phyloP scores from a whole-genome alignment of 2,329 filamentous ascomycete species.

The Verticillium isaacii region DNA sequence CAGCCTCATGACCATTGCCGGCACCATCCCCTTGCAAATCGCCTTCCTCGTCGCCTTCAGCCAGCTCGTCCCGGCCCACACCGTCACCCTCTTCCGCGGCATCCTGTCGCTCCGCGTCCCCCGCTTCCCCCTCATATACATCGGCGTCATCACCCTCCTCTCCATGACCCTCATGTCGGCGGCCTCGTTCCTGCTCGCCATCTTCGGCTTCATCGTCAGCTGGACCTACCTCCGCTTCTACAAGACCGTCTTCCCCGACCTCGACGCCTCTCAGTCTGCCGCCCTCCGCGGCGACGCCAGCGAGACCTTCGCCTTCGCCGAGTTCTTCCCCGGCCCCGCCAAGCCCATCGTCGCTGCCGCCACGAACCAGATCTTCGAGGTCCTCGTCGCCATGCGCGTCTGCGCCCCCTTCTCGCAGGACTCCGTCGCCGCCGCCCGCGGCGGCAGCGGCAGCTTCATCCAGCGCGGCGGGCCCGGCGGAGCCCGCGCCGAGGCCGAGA shows the following conservation, averaged over 20 bases:
- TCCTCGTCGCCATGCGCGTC: conserved; percentile 69
- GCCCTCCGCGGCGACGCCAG: conserved; percentile 83
- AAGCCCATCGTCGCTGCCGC: conserved; percentile 73
- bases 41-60: conserved; percentile 96
- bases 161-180: conserved; percentile 55
- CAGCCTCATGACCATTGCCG: conserved; percentile 77
- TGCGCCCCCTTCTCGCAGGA: conserved; percentile 82
- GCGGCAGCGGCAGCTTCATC: conserved; percentile 52
- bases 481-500: conserved; percentile 86
- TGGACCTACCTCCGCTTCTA: conserved; percentile 98
- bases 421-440: conserved; percentile 65
- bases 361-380: conserved; percentile 68
- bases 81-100: conserved; percentile 87
- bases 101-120: conserved; percentile 83
- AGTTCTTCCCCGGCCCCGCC: conserved; percentile 84
- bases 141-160: conserved; percentile 67
- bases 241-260: conserved; percentile 68
- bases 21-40: conserved; percentile 84
- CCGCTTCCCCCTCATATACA: conserved; percentile 64
- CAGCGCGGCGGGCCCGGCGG: conserved; percentile 57
- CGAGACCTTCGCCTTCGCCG: conserved; percentile 92
- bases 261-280: conserved; percentile 55
- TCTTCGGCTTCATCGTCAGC: conserved; percentile 78
- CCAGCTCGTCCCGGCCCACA: conserved; percentile 95
- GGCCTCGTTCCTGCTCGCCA: conserved; percentile 73